A percentile compares a stretch with the other conserved stretches of the same genome.
These are phyloP conservation scores for Venturia oleaginea DNA, from an alignment of 2,329 filamentous ascomycete genomes.

Conservation along the genomic window DNA sequence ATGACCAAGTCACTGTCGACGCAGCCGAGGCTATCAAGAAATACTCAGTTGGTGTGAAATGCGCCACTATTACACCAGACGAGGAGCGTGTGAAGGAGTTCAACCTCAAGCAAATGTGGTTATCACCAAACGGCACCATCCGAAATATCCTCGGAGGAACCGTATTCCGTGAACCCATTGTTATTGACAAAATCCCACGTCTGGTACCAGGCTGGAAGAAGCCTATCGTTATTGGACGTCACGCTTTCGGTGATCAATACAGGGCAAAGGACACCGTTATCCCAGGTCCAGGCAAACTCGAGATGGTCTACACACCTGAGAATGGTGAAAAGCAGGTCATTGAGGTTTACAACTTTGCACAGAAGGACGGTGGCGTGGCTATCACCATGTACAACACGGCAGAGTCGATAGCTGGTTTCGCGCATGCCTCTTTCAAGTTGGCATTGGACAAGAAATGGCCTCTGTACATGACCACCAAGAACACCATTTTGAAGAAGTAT, in stretches of 20 bases:
- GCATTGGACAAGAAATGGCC: constrained; percentile 78
- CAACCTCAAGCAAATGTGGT: constrained; percentile 99
- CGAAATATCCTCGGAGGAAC: constrained; percentile 72
- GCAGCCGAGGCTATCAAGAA: constrained; percentile 97
- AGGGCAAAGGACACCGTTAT: constrained; percentile 87
- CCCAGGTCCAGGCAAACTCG: constrained; percentile 73
- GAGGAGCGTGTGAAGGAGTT: constrained; percentile 96
- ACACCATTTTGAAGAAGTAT: constrained; percentile 98
- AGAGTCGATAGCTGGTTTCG: constrained; percentile 89
- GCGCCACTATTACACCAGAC: constrained; percentile 96
- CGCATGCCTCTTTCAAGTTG: constrained; percentile 94
- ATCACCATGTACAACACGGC: constrained; percentile 98
- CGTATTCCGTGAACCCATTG: constrained; percentile 97
- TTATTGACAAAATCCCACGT: constrained; percentile 86
- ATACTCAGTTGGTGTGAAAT: constrained; percentile 98
- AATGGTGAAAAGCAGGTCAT: constrained; percentile 68
- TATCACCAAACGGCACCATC: constrained; percentile 89
- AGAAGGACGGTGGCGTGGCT: constrained; percentile 70
- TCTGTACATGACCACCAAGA: constrained; percentile 99
- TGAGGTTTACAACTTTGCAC: constrained; percentile 81
- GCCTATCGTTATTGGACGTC: constrained; percentile 97
- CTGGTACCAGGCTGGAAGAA: constrained; percentile 97
- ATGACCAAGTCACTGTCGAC: constrained; percentile 91
- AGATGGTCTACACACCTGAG: constrained; percentile 86
- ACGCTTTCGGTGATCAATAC: constrained; percentile 98